A percentile compares a stretch with the other conserved stretches of the same genome.
Conservation (phyloP, 352 stramenopile genomes). For the Phytophthora pseudosyringae region DNA sequence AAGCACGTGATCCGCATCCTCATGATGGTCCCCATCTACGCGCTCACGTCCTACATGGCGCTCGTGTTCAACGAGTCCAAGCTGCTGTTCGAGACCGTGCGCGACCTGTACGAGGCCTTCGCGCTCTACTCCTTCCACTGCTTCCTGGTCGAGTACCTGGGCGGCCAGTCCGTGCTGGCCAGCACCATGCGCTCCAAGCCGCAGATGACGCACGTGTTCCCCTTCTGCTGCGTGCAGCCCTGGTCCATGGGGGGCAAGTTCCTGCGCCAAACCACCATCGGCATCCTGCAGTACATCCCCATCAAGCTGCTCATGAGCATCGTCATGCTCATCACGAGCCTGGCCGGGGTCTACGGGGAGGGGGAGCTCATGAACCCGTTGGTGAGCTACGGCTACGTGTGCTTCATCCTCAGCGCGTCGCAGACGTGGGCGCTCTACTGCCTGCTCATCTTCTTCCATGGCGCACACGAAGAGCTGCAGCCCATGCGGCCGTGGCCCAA, state of each 20-base stretch:
- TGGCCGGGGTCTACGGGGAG: slow-evolving; percentile 90
- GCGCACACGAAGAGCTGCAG: slow-evolving; percentile 89
- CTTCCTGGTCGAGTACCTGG: slow-evolving; percentile 92
- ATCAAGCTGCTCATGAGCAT: slow-evolving; percentile 90
- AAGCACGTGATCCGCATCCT: slow-evolving; percentile 95
- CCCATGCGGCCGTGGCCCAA: slow-evolving; percentile 93
- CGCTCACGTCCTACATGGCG: slow-evolving; percentile 90
- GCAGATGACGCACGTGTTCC: slow-evolving; percentile 79
- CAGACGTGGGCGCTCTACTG: slow-evolving; percentile 95
- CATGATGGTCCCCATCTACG: slow-evolving; percentile 95
- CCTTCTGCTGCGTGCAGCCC: slow-evolving; percentile 88
- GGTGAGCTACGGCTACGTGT: slow-evolving; percentile 89
- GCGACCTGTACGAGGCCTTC: slow-evolving; percentile 94
- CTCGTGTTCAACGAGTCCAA: slow-evolving; percentile 91
- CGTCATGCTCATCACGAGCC: slow-evolving; percentile 85
- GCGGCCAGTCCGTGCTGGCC: slow-evolving; percentile 81
- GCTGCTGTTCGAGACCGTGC: slow-evolving; percentile 90
- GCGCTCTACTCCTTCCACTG: slow-evolving; percentile 95
- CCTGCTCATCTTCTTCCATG: slow-evolving; percentile 94
- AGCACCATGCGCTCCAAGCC: slow-evolving; percentile 87
- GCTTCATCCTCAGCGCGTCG: slow-evolving; percentile 88
- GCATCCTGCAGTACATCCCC: slow-evolving; percentile 94
- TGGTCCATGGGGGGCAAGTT: slow-evolving; percentile 95
- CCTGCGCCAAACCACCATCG: slow-evolving; percentile 91
- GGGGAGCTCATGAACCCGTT: slow-evolving; percentile 88